phyloP scores from a whole-genome alignment of 805 yeast species.

The Clavispora vitiphila region DNA sequence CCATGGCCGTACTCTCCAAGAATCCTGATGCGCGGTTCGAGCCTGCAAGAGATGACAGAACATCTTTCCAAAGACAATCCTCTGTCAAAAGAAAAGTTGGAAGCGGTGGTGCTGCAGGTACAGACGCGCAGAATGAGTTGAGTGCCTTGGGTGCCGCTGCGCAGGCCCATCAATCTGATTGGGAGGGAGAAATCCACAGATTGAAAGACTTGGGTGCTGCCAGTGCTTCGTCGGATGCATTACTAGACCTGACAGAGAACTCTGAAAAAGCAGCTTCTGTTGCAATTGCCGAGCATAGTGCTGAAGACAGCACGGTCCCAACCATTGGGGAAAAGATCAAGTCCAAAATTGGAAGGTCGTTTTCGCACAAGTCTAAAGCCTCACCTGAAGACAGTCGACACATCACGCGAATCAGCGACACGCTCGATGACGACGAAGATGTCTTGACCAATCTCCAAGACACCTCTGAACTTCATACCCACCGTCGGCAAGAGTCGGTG shows the following conservation, averaged over 20 bases:
- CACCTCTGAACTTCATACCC: slow-evolving; percentile 5
- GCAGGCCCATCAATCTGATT: slow-evolving; percentile 58
- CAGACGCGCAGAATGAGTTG: slow-evolving; percentile 12
- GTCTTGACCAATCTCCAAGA: slow-evolving; percentile 2
- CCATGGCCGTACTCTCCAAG: slow-evolving; percentile 62
- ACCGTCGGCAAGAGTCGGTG: slow-evolving; percentile 7
- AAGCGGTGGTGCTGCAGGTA: slow-evolving; percentile 9
- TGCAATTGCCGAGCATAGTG: background rate
- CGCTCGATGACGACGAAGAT: slow-evolving; percentile 7
- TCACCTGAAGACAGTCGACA: background rate
- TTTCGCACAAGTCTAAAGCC: slow-evolving; percentile 3
- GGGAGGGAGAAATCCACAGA: slow-evolving; percentile 65
- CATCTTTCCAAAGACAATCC: slow-evolving; percentile 66
- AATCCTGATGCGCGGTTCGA: slow-evolving; percentile 87
- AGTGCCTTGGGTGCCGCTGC: slow-evolving; percentile 19
- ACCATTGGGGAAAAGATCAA: slow-evolving; percentile 12
- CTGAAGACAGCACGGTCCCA: background rate
- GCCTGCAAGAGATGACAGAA: slow-evolving; percentile 88
- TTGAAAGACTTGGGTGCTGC: slow-evolving; percentile 27
- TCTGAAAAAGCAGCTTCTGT: background rate
- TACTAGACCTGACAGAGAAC: background rate
- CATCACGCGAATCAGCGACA: slow-evolving; percentile 14
- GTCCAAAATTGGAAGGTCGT: slow-evolving; percentile 7
- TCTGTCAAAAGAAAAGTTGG: slow-evolving; percentile 33
- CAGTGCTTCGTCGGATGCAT: slow-evolving; percentile 2